phyloP scores from a whole-genome alignment of 345 rosid species.

The Eucalyptus guilfoylei region DNA sequence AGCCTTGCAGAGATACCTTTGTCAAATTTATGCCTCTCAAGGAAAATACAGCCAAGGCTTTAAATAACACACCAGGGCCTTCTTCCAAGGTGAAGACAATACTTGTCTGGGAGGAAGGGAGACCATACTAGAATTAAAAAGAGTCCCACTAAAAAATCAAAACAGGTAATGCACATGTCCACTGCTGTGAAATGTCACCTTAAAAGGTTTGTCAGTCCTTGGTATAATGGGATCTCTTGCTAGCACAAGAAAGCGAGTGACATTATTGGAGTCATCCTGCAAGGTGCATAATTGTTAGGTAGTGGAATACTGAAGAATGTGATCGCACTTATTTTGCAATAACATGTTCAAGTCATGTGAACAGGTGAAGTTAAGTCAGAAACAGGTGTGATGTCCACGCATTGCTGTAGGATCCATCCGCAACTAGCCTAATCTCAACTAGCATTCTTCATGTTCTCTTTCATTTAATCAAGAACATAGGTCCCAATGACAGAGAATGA shows the following conservation, averaged over 20 bases:
- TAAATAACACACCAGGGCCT: slow-evolving; percentile 43
- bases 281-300: neutral
- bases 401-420: neutral
- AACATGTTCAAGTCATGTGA: neutral
- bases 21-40: slow-evolving; percentile 34
- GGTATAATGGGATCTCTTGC: slow-evolving; percentile 53
- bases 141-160: neutral
- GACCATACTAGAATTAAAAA: neutral
- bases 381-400: neutral
- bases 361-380: neutral
- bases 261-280: slow-evolving; percentile 21
- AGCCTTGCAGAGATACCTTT: slow-evolving; percentile 13
- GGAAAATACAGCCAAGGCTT: slow-evolving; percentile 50
- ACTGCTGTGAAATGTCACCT: neutral
- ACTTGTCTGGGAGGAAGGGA: slow-evolving; percentile 24
- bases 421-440: neutral
- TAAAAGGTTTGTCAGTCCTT: slow-evolving; percentile 19
- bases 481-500: neutral
- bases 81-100: slow-evolving; percentile 41
- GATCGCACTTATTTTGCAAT: neutral
- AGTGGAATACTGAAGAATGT: neutral
- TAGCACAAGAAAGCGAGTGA: slow-evolving; percentile 40
- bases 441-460: neutral
- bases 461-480: neutral
- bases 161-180: neutral